Evolutionary conservation across 139 green algal species (phyloP), one percentile per base, ranked within the genome.

Genomic region (Zygnema circumcarinatum): DNA sequence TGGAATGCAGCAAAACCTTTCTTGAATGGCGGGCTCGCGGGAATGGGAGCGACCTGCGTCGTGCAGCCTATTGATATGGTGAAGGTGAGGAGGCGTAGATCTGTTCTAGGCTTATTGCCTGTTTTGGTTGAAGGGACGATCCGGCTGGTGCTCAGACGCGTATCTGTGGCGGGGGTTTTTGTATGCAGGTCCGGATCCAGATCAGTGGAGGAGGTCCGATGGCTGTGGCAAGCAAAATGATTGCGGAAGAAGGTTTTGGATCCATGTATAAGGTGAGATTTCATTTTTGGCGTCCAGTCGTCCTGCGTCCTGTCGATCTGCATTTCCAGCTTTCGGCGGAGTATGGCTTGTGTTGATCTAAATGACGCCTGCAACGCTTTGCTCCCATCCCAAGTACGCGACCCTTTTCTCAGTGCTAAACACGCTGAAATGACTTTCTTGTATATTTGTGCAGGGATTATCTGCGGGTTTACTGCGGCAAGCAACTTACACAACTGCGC

Each of bases 1-100:
- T 99, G 96, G 96, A 93, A 94, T 84, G 87, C 94, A 2, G 91
- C 92, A 47, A 99, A 99, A 94, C 97, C 97, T 1, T 99, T 97
- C 84, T n/a, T 99, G 0, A 99, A 99, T 85, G 97, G 97, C 52
- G 97, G 97, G 38, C 47, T 95, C 11, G 94, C 93, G 0, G 97
- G 97, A 74, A 99, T 99, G 96, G 74, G 74, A 0, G 92, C 95
- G 0, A 98, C 94, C 0, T 97, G 93, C 88, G 94, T 96, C 90
- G 97, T 98, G 69, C 97, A 99, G 94, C 95, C 96, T 32, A 95
- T 98, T 89, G 96, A 99, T 83, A 98, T 98, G 95, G 95, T 99
- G 52, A 99, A 98, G 90, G 97, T 99, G 52, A 67, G 90, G 38
- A 31, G 2, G n/a, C n/a, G n/a, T n/a, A n/a, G n/a, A n/a, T n/a